Evolutionary conservation across 768 basidiomycete species (phyloP).

Genomic region (Suillus decipiens): DNA sequence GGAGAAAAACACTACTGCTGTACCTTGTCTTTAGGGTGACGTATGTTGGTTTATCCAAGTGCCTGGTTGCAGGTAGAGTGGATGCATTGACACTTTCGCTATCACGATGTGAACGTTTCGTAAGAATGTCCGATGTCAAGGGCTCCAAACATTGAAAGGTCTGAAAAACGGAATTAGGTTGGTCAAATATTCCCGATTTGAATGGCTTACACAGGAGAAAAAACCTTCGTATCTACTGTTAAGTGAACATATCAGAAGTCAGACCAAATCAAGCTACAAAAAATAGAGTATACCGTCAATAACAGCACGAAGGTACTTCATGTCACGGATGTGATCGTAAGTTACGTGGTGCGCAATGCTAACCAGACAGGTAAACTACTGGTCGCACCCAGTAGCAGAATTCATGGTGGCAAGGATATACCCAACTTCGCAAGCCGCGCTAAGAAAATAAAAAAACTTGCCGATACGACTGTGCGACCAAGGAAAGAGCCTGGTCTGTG

Average conservation of each 20-base stretch:
- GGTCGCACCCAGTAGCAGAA: slow-evolving; percentile 31
- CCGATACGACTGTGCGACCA: slow-evolving; percentile 2
- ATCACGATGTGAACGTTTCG: slow-evolving; percentile 10
- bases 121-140: not conserved
- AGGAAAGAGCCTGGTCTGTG: slow-evolving; percentile 20
- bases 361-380: slow-evolving; percentile 37
- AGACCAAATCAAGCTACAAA: not conserved
- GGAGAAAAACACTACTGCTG: slow-evolving; percentile 12
- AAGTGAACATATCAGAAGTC: not conserved
- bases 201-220: slow-evolving; percentile 45
- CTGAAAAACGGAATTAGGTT: slow-evolving; percentile 15
- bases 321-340: slow-evolving; percentile 56
- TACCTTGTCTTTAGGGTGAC: slow-evolving; percentile 43
- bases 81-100: slow-evolving; percentile 51
- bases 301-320: slow-evolving; percentile 66
- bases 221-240: slow-evolving; percentile 55
- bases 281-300: slow-evolving; percentile 50
- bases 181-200: not conserved
- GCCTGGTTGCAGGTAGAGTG: slow-evolving; percentile 40
- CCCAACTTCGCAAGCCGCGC: slow-evolving; percentile 18
- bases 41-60: slow-evolving; percentile 26
- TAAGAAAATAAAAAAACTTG: not conserved
- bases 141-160: slow-evolving; percentile 52
- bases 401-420: slow-evolving; percentile 39
- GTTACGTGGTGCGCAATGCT: slow-evolving; percentile 36